Percentiles rank a stretch among this genome's conserved stretches.
Conservation (phyloP, 257 asterid genomes). For the Striga asiatica region DNA sequence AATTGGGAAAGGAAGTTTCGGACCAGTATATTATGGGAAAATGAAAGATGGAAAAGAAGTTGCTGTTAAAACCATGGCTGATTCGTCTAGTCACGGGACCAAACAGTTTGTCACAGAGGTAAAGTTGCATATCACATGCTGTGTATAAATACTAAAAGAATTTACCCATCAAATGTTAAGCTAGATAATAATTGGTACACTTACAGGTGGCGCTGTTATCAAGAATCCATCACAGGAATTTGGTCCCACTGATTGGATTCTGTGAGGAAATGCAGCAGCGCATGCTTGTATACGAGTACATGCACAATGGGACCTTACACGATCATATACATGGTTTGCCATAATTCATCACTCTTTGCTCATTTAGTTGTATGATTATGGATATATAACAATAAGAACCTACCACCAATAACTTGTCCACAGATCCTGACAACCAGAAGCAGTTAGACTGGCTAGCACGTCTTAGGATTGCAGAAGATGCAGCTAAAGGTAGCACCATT, state of each 20-base stretch:
- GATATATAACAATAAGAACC: conserved; percentile 9
- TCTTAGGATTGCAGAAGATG: conserved; percentile 82
- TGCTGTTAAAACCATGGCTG: conserved; percentile 96
- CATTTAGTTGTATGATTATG: no score
- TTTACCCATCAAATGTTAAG: no score
- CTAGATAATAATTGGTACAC: no score
- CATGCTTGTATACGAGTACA: conserved; percentile 92
- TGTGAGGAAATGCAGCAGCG: conserved; percentile 86
- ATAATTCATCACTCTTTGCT: no score
- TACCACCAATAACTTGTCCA: conserved; percentile 7
- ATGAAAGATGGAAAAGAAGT: conserved; percentile 84
- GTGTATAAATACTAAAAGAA: background rate
- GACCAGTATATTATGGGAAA: conserved; percentile 89
- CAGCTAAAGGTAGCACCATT: conserved; percentile 72
- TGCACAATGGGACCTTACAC: conserved; percentile 94
- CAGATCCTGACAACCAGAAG: conserved; percentile 51
- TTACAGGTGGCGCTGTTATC: conserved; percentile 89
- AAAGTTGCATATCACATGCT: background rate
- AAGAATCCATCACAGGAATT: conserved; percentile 91
- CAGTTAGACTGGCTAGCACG: conserved; percentile 84
- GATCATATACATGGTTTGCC: conserved; percentile 67
- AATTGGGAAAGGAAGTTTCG: conserved; percentile 94
- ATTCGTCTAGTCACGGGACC: conserved; percentile 85
- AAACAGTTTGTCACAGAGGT: conserved; percentile 93
- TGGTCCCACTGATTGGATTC: conserved; percentile 92